Base-by-base conservation (phyloP, 1,284 basidiomycete genomes). In the Testicularia cyperi region DNA sequence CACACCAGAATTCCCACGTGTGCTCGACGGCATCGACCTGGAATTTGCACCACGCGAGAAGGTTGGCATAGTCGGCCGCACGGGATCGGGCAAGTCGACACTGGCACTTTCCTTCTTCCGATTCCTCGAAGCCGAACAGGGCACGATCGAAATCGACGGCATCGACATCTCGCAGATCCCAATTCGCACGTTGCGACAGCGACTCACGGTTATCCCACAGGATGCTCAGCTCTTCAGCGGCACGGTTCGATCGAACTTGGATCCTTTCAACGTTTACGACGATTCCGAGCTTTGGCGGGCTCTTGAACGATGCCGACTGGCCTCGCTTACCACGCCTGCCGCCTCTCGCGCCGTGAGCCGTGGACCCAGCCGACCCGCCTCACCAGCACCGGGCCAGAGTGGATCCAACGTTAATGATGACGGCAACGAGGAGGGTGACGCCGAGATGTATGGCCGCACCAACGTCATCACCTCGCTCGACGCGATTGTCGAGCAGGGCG, bases 51-150 rank as follows among this genome's bases (percentile, higher is more conserved):
- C 75, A 6, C 67, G 74, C 7, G 68, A 77, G 38, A 77, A 75
- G 47, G 62, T 77, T 48, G 75, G 74, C 21, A 74, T 75, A 30
- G 69, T 75, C 4, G 73, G 75, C 13, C 81, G 89, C 35, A 95
- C 92, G 0, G 92, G 94, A 14, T 79, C 80, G 19, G 90, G 90
- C 34, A 92, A 92, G 79, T 88, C 86, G 45, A 95, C 91, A 1
- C 82, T 96, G 14, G 91, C 91, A 0, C 80, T 95, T 20, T 88
- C 88, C 16, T 91, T 96, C 81, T 96, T 97, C 85, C 85, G 95
- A 39, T 95, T 96, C 68, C 86, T 87, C 6, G 92, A 97, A 68
- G 90, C 91, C 0, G 80, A 83, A 2, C 78, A 79, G 9, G 92
- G 92, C 0, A 82, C 80, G 35, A 96, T 98, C 46, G 44, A 85